Base-by-base conservation (phyloP, 2,329 filamentous ascomycete genomes). In the Anthostomella pinea region DNA sequence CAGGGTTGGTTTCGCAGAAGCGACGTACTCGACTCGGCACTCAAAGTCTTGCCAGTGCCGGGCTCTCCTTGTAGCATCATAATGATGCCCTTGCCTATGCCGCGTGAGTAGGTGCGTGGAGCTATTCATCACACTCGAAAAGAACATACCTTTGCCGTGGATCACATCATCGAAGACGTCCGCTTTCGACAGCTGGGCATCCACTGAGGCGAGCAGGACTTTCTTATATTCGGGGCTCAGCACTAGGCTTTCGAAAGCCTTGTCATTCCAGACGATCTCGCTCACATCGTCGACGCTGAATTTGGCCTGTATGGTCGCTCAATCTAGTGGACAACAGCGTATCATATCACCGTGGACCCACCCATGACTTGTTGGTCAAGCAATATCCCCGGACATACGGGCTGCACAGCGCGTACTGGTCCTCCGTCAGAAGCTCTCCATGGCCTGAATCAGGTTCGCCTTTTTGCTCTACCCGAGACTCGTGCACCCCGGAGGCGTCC, bases 171-270 rank as follows among this genome's bases (percentile, higher is more conserved):
- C 46, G n/a, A 49, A 46, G 13, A 19, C 69, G 22, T 65, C 56
- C 6, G 62, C 62, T 45, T 72, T 69, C 29, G 69, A 64, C 3
- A 43, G 37, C 6, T 73, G 58, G n/a, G 64, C 53, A 35, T 73
- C 67, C 28, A 75, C 57, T 40, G 62, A 70, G 38, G 73, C 72
- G 41, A 67, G 66, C 48, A 69, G 37, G 6, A 45, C 19, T 13
- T 18, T 36, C 42, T 48, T 48, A 20, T 41, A 30, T n/a, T 38
- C 36, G 4, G 32, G 37, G 9, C 26, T 30, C 15, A 47, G 16
- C 3, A 46, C 46, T 3, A 44, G 37, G 46, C 57, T 63, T 9
- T 41, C 35, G 25, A 47, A 47, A 4, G 41, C 44, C 6, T 19
- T 24, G 17, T 45, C 41, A 13, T 44, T 33, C 44, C 44, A 47